A percentile compares a stretch with the other conserved stretches of the same genome.
These are phyloP conservation scores for Chalciporus sphaerocephalus DNA, from an alignment of 768 basidiomycete genomes.

Conservation along the genomic window DNA sequence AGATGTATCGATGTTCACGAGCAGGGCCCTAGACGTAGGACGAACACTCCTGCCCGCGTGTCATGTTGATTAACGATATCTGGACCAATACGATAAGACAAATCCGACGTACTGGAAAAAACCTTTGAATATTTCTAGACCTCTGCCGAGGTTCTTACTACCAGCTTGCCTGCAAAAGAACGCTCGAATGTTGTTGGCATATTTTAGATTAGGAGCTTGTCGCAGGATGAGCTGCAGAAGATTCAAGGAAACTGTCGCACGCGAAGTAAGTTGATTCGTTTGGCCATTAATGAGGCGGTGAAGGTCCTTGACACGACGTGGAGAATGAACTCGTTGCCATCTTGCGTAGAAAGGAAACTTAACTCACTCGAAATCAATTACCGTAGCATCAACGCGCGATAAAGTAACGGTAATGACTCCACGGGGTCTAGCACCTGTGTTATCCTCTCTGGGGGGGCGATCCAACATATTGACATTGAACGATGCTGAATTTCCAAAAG, in stretches of 20 bases:
- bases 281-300: conserved; percentile 23
- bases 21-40: conserved; percentile 36
- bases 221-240: conserved; percentile 47
- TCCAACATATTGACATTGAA: conserved; percentile 35
- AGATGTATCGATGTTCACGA: conserved; percentile 46
- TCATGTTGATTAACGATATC: background rate
- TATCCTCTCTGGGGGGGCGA: conserved; percentile 12
- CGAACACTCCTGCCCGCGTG: conserved; percentile 40
- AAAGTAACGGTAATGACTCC: conserved; percentile 32
- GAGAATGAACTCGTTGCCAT: background rate
- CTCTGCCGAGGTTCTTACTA: conserved; percentile 22
- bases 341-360: background rate
- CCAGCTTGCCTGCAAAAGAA: conserved; percentile 40
- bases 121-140: conserved; percentile 45
- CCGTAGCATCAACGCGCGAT: conserved; percentile 36
- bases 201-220: conserved; percentile 43
- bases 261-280: conserved; percentile 20
- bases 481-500: conserved; percentile 29
- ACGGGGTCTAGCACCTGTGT: conserved; percentile 12
- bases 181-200: conserved; percentile 43
- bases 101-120: conserved; percentile 44
- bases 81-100: background rate
- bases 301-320: conserved; percentile 20
- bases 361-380: conserved; percentile 36
- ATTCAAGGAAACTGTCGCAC: conserved; percentile 39